Conservation (phyloP, 2,329 filamentous ascomycete genomes). For the Fusarium sterilihyphosum region DNA sequence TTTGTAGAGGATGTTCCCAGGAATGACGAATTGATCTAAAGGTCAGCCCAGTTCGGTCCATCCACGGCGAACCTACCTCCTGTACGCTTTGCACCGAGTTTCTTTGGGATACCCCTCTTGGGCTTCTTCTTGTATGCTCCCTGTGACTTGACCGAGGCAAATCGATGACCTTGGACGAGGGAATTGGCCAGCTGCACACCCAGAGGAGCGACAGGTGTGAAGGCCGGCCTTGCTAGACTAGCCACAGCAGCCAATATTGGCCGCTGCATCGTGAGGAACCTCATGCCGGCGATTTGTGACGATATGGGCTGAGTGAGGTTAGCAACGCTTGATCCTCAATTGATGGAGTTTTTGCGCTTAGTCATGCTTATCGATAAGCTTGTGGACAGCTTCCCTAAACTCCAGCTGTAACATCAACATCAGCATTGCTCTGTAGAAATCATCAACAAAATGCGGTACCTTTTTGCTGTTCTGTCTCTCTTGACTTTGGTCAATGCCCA, state of each 20-base stretch:
- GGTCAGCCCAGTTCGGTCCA: constrained; percentile 17
- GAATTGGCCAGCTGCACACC: constrained; percentile 51
- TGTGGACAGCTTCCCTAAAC: constrained; percentile 41
- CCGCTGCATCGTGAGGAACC: constrained; percentile 58
- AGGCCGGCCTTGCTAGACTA: constrained; percentile 42
- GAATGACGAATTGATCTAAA: constrained; percentile 88
- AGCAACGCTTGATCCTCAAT: constrained; percentile 24
- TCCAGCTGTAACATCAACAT: neutral
- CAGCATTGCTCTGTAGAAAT: neutral
- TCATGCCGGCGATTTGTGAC: constrained; percentile 53
- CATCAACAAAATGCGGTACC: constrained; percentile 44
- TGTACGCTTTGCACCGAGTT: constrained; percentile 92
- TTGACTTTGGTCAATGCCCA: constrained; percentile 75
- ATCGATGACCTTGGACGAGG: constrained; percentile 60
- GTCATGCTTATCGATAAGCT: constrained; percentile 47
- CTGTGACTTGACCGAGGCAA: constrained; percentile 71
- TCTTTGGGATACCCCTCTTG: constrained; percentile 75
- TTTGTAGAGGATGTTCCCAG: constrained; percentile 97
- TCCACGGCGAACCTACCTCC: constrained; percentile 69
- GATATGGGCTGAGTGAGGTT: constrained; percentile 48
- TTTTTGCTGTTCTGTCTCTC: constrained; percentile 65
- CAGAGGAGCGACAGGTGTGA: constrained; percentile 32
- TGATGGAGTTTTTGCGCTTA: constrained; percentile 45
- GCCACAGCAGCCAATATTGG: constrained; percentile 55
- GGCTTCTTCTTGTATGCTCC: constrained; percentile 73